These are phyloP conservation scores for Microsporum canis DNA, from an alignment of 2,329 filamentous ascomycete species.

Conservation along the genomic window DNA sequence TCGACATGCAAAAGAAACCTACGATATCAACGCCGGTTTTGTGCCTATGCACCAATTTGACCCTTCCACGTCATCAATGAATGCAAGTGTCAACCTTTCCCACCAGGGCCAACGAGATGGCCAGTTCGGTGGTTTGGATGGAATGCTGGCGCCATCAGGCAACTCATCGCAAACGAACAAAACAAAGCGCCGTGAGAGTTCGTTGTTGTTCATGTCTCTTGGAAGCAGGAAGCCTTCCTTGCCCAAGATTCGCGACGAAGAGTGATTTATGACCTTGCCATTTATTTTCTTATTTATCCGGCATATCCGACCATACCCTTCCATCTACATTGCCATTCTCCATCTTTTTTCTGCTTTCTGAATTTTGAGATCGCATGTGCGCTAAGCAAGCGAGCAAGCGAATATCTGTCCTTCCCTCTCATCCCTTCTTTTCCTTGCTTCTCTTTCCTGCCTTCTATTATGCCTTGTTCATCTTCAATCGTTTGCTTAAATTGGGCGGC, in stretches of 20 bases:
- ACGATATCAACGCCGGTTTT: conserved; percentile 39
- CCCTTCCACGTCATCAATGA: background rate
- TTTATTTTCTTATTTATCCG: background rate
- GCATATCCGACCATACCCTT: background rate
- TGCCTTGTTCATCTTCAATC: background rate
- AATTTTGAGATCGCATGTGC: background rate
- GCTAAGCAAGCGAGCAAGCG: background rate
- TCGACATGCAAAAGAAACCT: conserved; percentile 20
- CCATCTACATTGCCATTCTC: background rate
- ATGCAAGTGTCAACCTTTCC: background rate
- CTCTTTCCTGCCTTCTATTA: background rate
- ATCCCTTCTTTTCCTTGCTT: background rate
- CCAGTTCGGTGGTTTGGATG: conserved; percentile 25
- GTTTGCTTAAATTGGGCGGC: background rate
- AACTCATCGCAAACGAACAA: conserved; percentile 22
- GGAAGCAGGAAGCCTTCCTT: conserved; percentile 22
- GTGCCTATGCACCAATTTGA: conserved; percentile 31
- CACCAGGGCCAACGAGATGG: background rate
- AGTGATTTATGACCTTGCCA: background rate
- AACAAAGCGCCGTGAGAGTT: conserved; percentile 39
- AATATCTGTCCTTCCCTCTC: background rate
- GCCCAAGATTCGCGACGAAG: conserved; percentile 18
- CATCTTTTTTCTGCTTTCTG: background rate
- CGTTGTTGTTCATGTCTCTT: conserved; percentile 36
- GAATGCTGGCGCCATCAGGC: conserved; percentile 30